Evolutionary conservation across 1,284 basidiomycete genomes (phyloP).

Genomic region (Mycena citricolor): DNA sequence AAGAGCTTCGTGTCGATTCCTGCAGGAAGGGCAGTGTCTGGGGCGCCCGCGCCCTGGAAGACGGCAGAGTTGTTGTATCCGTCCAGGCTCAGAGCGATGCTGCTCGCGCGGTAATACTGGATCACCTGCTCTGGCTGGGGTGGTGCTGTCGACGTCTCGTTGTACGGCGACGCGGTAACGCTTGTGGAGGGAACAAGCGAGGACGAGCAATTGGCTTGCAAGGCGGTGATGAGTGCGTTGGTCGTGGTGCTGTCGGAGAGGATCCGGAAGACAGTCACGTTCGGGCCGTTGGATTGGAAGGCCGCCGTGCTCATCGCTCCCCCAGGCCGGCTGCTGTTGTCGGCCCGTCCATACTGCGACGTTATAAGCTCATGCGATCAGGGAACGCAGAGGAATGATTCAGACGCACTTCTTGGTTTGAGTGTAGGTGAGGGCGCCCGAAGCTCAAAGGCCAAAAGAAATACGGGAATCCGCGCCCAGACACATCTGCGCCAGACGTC

Average conservation of each 20-base stretch:
- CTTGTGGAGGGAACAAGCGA: constrained; percentile 24
- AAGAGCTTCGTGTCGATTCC: constrained; percentile 46
- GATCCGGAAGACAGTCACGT: constrained; percentile 49
- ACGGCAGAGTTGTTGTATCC: constrained; percentile 62
- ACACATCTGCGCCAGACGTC: constrained; percentile 40
- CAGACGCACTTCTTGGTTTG: constrained; percentile 28
- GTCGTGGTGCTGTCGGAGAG: constrained; percentile 61
- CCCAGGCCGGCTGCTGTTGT: constrained; percentile 58
- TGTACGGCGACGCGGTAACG: constrained; percentile 30
- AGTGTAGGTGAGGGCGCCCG: constrained; percentile 47
- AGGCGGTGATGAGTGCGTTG: constrained; percentile 45
- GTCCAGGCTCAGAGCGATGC: constrained; percentile 53
- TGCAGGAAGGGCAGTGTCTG: constrained; percentile 46
- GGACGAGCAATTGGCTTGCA: constrained; percentile 36
- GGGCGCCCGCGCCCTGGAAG: constrained; percentile 25
- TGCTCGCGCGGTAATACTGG: constrained; percentile 61
- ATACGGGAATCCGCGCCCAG: constrained; percentile 51
- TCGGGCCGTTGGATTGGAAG: constrained; percentile 43
- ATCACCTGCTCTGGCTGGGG: constrained; percentile 53
- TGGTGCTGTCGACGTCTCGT: constrained; percentile 28
- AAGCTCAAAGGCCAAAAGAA: constrained; percentile 61
- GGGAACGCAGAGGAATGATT: background rate
- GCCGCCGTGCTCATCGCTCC: constrained; percentile 51
- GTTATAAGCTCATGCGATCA: background rate
- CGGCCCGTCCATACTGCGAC: constrained; percentile 51